phyloP scores from a whole-genome alignment of 164 flowering plant genomes.

The Buxus sempervirens region DNA sequence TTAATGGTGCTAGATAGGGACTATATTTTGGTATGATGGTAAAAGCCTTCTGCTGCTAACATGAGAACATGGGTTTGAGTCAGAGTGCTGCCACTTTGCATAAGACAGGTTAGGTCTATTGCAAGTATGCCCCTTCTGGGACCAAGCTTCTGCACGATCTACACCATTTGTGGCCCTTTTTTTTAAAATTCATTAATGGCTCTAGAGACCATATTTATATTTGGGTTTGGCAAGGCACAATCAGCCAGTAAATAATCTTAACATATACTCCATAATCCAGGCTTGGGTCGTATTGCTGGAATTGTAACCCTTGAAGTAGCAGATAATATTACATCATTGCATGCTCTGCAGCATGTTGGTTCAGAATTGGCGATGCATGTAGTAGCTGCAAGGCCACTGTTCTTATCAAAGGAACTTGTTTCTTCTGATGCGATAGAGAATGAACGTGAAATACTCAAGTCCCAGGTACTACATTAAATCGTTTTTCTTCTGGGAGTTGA shows the following conservation, averaged over 20 bases:
- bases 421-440: slow-evolving; percentile 65
- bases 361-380: slow-evolving; percentile 95
- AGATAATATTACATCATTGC: slow-evolving; percentile 39
- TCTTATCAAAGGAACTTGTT: slow-evolving; percentile 78
- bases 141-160: too few species aligned
- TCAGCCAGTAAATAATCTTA: too few species aligned
- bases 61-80: too few species aligned
- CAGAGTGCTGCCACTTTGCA: too few species aligned
- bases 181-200: too few species aligned
- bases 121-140: too few species aligned
- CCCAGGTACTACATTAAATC: slow-evolving; percentile 59
- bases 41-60: too few species aligned
- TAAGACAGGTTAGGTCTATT: too few species aligned
- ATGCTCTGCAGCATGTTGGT: slow-evolving; percentile 73
- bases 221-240: neutral
- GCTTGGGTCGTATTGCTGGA: slow-evolving; percentile 94
- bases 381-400: slow-evolving; percentile 89
- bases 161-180: too few species aligned
- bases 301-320: slow-evolving; percentile 72
- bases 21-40: too few species aligned
- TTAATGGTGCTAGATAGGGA: neutral
- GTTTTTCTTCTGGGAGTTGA: neutral
- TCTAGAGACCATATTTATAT: neutral
- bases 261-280: slow-evolving; percentile 28
- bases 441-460: slow-evolving; percentile 80